phyloP scores from a whole-genome alignment of 139 green algal genomes.

The Micractinium conductrix region DNA sequence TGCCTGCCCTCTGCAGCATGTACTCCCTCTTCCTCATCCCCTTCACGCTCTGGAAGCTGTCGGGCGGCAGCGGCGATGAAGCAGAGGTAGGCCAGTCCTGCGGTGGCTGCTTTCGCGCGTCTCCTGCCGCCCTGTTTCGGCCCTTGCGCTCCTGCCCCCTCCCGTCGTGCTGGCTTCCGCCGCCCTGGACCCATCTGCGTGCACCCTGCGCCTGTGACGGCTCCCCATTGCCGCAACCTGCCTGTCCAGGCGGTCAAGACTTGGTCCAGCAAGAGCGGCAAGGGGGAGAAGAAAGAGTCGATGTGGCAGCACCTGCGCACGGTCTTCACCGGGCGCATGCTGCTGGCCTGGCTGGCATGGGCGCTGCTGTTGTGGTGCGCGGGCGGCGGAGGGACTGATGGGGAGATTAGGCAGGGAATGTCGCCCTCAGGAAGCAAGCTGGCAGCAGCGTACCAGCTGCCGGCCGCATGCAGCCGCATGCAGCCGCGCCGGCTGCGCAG shows the following conservation, averaged over 20 bases:
- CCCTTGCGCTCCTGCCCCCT: background rate
- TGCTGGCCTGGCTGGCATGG: constrained; percentile 39
- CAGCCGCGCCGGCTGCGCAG: too few relatives aligned
- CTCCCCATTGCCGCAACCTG: background rate
- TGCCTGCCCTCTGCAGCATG: constrained; percentile 47
- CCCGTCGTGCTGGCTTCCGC: background rate
- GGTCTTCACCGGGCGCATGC: constrained; percentile 9
- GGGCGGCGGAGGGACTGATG: too few relatives aligned
- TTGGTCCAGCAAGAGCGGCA: constrained; percentile 37
- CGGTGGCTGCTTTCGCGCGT: background rate
- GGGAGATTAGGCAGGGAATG: too few relatives aligned
- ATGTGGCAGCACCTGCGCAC: background rate
- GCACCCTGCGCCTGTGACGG: background rate
- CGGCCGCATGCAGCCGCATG: too few relatives aligned
- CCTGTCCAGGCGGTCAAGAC: constrained; percentile 26
- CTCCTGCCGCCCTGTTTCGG: background rate
- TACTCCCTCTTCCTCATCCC: constrained; percentile 77
- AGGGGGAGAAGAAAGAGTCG: background rate
- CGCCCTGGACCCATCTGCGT: background rate
- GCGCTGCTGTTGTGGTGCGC: constrained; percentile 37
- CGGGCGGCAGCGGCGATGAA: constrained; percentile 38
- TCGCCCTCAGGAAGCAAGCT: too few relatives aligned
- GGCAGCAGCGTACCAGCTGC: too few relatives aligned
- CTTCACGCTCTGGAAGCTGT: constrained; percentile 77
- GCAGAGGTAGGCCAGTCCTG: constrained; percentile 48